Percentiles rank a stretch among this genome's conserved stretches.
Evolutionary conservation across 352 stramenopile genomes (phyloP).

Genomic region (Globisporangium canariense): DNA sequence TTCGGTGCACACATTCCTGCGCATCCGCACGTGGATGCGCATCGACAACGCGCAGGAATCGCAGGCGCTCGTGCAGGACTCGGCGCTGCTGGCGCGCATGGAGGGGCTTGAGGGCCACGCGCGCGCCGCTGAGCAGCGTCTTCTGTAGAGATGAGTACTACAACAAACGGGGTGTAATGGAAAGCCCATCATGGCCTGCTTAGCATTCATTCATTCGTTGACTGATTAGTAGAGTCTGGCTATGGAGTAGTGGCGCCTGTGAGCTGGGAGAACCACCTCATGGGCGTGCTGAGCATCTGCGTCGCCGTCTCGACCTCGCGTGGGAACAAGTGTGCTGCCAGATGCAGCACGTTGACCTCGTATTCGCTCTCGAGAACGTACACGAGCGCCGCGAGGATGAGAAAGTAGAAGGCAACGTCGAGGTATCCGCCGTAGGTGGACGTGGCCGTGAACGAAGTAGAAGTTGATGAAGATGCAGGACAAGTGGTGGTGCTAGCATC

Average conservation of each 20-base stretch:
- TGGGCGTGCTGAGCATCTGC: conserved; percentile 24
- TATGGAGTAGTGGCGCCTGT: not conserved
- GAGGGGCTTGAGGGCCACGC: conserved; percentile 83
- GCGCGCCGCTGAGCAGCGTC: conserved; percentile 72
- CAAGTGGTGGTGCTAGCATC: conserved; percentile 20
- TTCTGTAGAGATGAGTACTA: conserved; percentile 36
- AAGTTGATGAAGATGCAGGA: not conserved
- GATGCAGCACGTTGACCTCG: conserved; percentile 42
- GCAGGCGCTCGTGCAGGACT: conserved; percentile 91
- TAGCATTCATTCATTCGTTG: not conserved
- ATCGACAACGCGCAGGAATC: conserved; percentile 89
- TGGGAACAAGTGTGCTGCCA: conserved; percentile 40
- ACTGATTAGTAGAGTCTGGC: not conserved
- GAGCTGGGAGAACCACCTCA: conserved; percentile 11
- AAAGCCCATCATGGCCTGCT: not conserved
- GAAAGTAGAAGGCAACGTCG: conserved; percentile 38
- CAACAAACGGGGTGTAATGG: not conserved
- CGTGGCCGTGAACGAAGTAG: conserved; percentile 9
- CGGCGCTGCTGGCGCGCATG: conserved; percentile 91
- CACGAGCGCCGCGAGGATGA: conserved; percentile 34
- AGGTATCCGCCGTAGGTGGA: conserved; percentile 37
- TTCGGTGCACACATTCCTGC: conserved; percentile 97
- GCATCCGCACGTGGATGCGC: conserved; percentile 98
- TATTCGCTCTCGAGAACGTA: conserved; percentile 55
- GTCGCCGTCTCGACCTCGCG: conserved; percentile 40